phyloP scores from a whole-genome alignment of 768 basidiomycete species.

The Pulveroboletus sp. region DNA sequence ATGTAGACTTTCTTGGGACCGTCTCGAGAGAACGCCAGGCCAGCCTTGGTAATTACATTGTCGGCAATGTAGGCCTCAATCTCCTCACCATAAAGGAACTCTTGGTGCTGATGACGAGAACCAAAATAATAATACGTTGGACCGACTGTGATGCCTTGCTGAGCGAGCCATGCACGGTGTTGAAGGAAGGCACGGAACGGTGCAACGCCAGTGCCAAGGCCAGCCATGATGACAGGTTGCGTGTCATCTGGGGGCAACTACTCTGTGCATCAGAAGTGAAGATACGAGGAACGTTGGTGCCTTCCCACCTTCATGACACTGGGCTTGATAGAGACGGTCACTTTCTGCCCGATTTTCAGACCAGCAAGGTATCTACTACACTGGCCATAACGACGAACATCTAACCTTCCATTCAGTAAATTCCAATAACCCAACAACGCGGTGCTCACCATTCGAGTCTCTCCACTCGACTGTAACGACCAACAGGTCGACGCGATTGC shows the following conservation, averaged over 20 bases:
- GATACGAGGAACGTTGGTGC: neutral
- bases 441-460: constrained; percentile 66
- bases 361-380: constrained; percentile 92
- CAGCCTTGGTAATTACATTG: constrained; percentile 81
- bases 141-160: constrained; percentile 77
- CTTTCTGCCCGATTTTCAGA: constrained; percentile 82
- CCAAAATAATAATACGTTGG: constrained; percentile 99
- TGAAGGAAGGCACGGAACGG: constrained; percentile 99
- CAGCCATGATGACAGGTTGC: constrained; percentile 97
- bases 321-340: constrained; percentile 96
- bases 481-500: constrained; percentile 88
- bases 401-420: constrained; percentile 37
- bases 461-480: constrained; percentile 97
- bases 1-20: constrained; percentile 93
- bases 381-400: constrained; percentile 79
- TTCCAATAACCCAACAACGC: neutral
- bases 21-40: constrained; percentile 96
- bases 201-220: constrained; percentile 96
- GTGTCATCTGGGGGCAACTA: constrained; percentile 79
- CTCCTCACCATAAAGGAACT: constrained; percentile 96
- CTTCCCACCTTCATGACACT: constrained; percentile 93
- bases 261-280: constrained; percentile 9
- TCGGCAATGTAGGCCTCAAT: constrained; percentile 91
- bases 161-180: constrained; percentile 79
- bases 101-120: constrained; percentile 89